phyloP scores from a whole-genome alignment of 345 rosid species.

The Cardiospermum halicacabum region DNA sequence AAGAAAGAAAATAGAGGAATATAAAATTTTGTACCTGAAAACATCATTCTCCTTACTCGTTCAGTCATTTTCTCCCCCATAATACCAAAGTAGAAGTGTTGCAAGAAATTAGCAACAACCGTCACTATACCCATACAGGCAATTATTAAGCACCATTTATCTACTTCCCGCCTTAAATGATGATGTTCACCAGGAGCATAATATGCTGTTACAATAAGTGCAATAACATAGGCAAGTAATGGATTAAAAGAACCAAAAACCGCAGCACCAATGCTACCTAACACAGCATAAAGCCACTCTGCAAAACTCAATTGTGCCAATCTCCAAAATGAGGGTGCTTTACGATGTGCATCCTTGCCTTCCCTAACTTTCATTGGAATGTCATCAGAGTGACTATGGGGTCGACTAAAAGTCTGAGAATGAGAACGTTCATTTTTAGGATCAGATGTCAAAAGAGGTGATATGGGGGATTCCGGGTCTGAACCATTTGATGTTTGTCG shows the following conservation, averaged over 20 bases:
- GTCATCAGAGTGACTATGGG: slow-evolving; percentile 79
- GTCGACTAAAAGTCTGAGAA: slow-evolving; percentile 96
- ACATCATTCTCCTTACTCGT: slow-evolving; percentile 98
- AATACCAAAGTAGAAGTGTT: slow-evolving; percentile 97
- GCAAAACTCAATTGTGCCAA: slow-evolving; percentile 91
- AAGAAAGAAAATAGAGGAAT: slow-evolving; percentile 5
- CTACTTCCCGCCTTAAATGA: slow-evolving; percentile 66
- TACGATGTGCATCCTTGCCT: slow-evolving; percentile 43
- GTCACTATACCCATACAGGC: slow-evolving; percentile 99
- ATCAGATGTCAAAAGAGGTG: slow-evolving; percentile 92
- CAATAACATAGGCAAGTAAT: slow-evolving; percentile 89
- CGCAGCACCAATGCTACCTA: slow-evolving; percentile 98
- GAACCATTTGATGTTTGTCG: slow-evolving; percentile 72
- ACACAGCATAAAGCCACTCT: slow-evolving; percentile 96
- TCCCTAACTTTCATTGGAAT: slow-evolving; percentile 43
- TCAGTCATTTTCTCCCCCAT: slow-evolving; percentile 99
- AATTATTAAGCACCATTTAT: slow-evolving; percentile 97
- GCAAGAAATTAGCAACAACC: slow-evolving; percentile 93
- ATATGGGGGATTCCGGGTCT: slow-evolving; percentile 98
- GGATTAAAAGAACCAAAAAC: slow-evolving; percentile 98
- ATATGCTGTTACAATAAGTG: slow-evolving; percentile 79
- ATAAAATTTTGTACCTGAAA: slow-evolving; percentile 61
- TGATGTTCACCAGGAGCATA: slow-evolving; percentile 33
- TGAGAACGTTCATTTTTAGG: slow-evolving; percentile 94
- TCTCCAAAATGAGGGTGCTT: slow-evolving; percentile 88